Evolutionary conservation across 441 rosid genomes (phyloP), one percentile per base, ranked within the genome.

Genomic region (Macaranga tanarius): DNA sequence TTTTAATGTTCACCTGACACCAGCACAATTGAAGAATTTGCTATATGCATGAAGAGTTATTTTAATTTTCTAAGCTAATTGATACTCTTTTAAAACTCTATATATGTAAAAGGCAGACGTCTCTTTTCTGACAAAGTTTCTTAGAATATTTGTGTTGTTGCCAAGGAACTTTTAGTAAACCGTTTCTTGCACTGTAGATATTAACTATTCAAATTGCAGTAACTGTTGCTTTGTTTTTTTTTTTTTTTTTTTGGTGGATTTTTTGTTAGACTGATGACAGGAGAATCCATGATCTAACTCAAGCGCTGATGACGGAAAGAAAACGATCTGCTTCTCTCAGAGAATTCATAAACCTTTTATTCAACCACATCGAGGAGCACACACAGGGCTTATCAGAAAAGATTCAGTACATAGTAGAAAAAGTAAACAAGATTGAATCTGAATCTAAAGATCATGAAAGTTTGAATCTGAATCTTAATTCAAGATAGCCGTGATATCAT

Each of bases 301-400:
- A 60, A 26, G 72, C 72, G 57, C 64, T 63, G 56, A 11, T 63
- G 58, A 59, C 40, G 44, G 79, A 76, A 75, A 76, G 55, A 69
- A 77, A 63, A 38, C 54, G 77, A 7, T 48, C 67, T 47, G 58
- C 81, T 47, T 73, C 77, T 19, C 67, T 69, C 2, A 58, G 67
- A 60, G 62, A 62, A 69, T 69, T 67, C 25, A 72, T 78, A 20
- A 54, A 73, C 12, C 61, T 69, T 63, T 44, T 77, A 25, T 52
- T 77, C 44, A 59, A 52, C 55, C 77, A 78, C 71, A 74, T 70
- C 50, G 74, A 73, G 42, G 76, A 73, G 73, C 80, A 73, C 52
- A 77, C 71, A 2, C 73, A 77, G 5, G 77, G 69, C 12, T 51
- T 78, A 55, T 73, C 81, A 0, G 73, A 70, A 61, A 70, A 70